Base-by-base conservation (phyloP, 352 stramenopile genomes). In the Phytophthora agathidicida region DNA sequence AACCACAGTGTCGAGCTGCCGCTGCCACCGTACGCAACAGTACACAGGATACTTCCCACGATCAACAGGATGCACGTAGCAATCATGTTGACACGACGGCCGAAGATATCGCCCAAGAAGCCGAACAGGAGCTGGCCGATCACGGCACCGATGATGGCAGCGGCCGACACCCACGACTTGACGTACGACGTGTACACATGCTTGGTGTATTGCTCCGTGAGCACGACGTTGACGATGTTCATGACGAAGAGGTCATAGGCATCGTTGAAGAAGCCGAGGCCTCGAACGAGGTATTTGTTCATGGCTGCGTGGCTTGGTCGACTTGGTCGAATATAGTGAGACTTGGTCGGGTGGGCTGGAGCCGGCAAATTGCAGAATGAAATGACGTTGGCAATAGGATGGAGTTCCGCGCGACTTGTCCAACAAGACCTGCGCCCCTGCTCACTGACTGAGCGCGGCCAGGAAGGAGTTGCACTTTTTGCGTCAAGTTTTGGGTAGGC, bases 201-300 rank as follows among this genome's bases (percentile, higher is more conserved):
- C 58, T 79, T 82, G 60, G 51, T 58, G 61, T 83, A 87, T 41
- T 83, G 68, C 66, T 87, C 77, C 28, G 65, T 76, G 60, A 87
- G 71, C 37, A 87, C 66, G 43, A 87, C 71, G 60, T 87, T 87
- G 68, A 87, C 41, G 44, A 87, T 59, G 60, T 87, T 87, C 77
- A 87, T 87, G 46, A 87, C 66, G 57, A 87, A 87, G 26, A 87
- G 74, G 37, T 87, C 77, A 49, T 87, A 87, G 42, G 72, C 71
- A 53, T 85, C 71, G 44, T 85, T 82, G 53, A 80, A 82, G 57
- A 85, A 85, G 33, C 75, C 76, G 58, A 86, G 70, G 30, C 77
- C 73, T 32, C 73, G 68, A 16, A 87, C 57, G 11, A 84, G 56
- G 17, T 83, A 81, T 48, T 79, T 80, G 65, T 86, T 81, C 71